phyloP scores from a whole-genome alignment of 495 filamentous ascomycete species.

The Glarea lozoyensis region DNA sequence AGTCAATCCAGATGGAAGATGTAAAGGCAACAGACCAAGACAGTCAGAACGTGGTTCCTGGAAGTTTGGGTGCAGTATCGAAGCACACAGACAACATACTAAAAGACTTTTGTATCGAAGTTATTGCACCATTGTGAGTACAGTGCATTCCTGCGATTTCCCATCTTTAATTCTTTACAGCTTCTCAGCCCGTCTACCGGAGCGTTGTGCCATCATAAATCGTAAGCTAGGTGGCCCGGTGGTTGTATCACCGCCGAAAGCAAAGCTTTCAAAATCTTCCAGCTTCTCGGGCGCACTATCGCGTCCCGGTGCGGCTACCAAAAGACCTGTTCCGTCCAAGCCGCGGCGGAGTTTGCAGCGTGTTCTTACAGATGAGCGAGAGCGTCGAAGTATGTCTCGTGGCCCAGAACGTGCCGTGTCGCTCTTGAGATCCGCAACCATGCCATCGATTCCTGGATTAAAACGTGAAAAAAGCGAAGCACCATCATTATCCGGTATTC shows the following conservation, averaged over 20 bases:
- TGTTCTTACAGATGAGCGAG: constrained; percentile 59
- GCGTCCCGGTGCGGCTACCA: constrained; percentile 47
- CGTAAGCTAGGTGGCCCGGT: constrained; percentile 78
- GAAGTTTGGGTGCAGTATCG: not conserved
- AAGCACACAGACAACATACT: constrained; percentile 25
- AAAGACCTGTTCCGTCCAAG: constrained; percentile 40
- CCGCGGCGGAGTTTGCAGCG: constrained; percentile 55
- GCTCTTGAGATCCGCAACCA: constrained; percentile 63
- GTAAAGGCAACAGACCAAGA: constrained; percentile 2
- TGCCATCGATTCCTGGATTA: constrained; percentile 41
- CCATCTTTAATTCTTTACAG: constrained; percentile 30
- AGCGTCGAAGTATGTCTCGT: constrained; percentile 30
- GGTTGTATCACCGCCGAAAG: constrained; percentile 51
- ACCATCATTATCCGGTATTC: constrained; percentile 40
- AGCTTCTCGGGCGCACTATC: constrained; percentile 20
- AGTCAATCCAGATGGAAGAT: constrained; percentile 56
- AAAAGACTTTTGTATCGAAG: constrained; percentile 78
- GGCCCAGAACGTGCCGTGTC: constrained; percentile 43
- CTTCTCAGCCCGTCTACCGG: constrained; percentile 76
- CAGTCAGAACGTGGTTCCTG: not conserved
- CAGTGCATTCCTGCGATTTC: constrained; percentile 7
- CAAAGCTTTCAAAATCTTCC: constrained; percentile 33
- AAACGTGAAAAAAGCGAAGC: constrained; percentile 60
- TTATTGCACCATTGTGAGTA: constrained; percentile 82
- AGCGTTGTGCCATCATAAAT: constrained; percentile 68